A percentile compares a stretch with the other conserved stretches of the same genome.
These are phyloP conservation scores for Flammula alnicola DNA, from an alignment of 1,284 basidiomycete species.

Conservation along the genomic window DNA sequence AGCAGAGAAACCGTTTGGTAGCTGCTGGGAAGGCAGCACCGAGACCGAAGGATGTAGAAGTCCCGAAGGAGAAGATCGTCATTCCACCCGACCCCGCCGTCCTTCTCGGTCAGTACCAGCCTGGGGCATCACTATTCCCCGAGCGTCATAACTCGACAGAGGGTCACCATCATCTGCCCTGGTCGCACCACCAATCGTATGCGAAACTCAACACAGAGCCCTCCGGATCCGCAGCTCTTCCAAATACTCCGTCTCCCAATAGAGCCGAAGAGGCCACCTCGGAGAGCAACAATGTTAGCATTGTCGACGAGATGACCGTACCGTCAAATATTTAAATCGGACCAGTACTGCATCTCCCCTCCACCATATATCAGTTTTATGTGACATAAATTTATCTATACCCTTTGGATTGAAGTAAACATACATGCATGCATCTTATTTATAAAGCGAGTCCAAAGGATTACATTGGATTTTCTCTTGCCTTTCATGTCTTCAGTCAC, in stretches of 20 bases:
- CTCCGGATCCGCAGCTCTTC: too few relatives aligned
- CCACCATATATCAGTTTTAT: too few relatives aligned
- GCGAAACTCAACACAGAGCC: slow-evolving; percentile 11
- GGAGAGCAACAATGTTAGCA: slow-evolving; percentile 12
- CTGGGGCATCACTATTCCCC: slow-evolving; percentile 47
- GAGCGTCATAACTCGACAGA: slow-evolving; percentile 27
- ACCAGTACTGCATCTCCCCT: too few relatives aligned
- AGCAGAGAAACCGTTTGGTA: slow-evolving; percentile 41
- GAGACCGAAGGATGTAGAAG: slow-evolving; percentile 33
- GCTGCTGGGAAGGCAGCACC: slow-evolving; percentile 38
- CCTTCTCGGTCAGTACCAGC: slow-evolving; percentile 49
- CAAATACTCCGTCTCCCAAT: background rate
- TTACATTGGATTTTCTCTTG: too few relatives aligned
- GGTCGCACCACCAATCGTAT: slow-evolving; percentile 23
- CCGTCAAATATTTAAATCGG: slow-evolving; percentile 16
- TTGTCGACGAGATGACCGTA: slow-evolving; percentile 21
- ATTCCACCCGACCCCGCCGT: slow-evolving; percentile 73
- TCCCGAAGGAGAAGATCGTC: slow-evolving; percentile 49
- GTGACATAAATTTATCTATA: background rate
- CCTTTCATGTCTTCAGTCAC: slow-evolving; percentile 66
- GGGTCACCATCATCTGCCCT: slow-evolving; percentile 21
- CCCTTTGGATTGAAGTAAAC: background rate
- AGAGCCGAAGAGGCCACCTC: slow-evolving; percentile 1
- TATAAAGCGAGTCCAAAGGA: too few relatives aligned
- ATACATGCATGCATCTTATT: background rate